These are phyloP conservation scores for Fagus crenata DNA, from an alignment of 306 rosid genomes.

Conservation along the genomic window DNA sequence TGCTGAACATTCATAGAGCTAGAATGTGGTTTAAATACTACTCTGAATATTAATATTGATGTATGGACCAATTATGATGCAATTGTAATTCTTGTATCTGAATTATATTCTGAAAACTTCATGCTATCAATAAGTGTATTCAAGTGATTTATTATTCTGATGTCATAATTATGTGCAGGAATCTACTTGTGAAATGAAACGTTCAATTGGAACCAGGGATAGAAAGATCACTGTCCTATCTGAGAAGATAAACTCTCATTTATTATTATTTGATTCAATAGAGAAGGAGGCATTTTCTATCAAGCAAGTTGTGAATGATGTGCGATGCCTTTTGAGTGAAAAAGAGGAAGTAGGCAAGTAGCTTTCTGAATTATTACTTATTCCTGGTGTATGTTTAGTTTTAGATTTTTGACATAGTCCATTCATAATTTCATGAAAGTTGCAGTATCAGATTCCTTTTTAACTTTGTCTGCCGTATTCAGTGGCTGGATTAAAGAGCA, in stretches of 20 bases:
- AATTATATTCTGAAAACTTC: not conserved
- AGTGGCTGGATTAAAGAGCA: constrained; percentile 63
- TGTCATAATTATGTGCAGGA: constrained; percentile 44
- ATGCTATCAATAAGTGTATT: not conserved
- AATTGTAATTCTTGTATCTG: not conserved
- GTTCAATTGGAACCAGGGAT: constrained; percentile 51
- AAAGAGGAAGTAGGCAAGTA: constrained; percentile 74
- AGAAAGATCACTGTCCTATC: constrained; percentile 60
- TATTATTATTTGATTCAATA: constrained; percentile 63
- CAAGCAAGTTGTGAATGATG: constrained; percentile 60
- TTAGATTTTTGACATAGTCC: constrained; percentile 9
- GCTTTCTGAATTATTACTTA: constrained; percentile 23
- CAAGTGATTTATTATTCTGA: not conserved
- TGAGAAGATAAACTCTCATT: constrained; percentile 67
- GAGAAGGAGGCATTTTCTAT: constrained; percentile 61
- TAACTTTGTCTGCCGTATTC: constrained; percentile 27
- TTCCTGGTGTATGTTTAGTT: constrained; percentile 15
- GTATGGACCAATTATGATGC: not conserved
- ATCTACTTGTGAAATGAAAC: constrained; percentile 59
- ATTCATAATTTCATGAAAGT: constrained; percentile 6
- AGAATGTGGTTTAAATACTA: constrained; percentile 14
- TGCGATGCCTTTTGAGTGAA: constrained; percentile 52
- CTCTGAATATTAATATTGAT: not conserved
- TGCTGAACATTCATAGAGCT: constrained; percentile 3
- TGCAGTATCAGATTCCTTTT: constrained; percentile 8